Conservation (phyloP, 305 asterid genomes). For the Solanum hybrid region DNA sequence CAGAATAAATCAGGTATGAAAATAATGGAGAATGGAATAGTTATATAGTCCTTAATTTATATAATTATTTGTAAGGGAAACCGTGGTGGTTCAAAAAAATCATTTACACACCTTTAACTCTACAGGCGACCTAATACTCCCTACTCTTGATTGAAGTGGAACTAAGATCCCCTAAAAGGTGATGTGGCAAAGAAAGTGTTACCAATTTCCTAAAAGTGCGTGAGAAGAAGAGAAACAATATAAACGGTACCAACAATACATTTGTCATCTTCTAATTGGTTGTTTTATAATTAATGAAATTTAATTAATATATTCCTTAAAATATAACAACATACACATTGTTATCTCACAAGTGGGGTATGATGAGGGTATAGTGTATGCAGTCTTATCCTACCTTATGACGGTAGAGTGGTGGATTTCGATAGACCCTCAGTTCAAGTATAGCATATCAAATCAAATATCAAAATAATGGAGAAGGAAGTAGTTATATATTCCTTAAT, state of each 20-base stretch:
- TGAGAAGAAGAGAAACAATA: neutral
- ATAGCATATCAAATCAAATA: neutral
- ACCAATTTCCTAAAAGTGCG: neutral
- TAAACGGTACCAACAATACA: neutral
- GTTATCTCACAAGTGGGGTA: neutral
- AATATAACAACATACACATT: neutral
- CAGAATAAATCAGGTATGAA: neutral
- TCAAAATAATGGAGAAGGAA: neutral
- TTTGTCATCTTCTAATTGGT: neutral
- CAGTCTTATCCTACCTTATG: neutral
- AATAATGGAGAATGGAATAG: neutral
- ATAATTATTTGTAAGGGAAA: neutral
- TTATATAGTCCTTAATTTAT: neutral
- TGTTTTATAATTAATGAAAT: neutral
- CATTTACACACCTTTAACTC: neutral
- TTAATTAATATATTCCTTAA: neutral
- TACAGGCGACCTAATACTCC: neutral
- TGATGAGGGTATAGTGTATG: neutral
- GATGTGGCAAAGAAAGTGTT: neutral
- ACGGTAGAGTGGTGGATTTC: neutral
- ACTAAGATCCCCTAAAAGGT: neutral
- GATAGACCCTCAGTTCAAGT: neutral
- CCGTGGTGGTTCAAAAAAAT: neutral
- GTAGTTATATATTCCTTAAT: neutral
- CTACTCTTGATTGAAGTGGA: neutral